Percentiles rank a stretch among this genome's conserved stretches.
Conservation (phyloP, 495 filamentous ascomycete genomes). For the Neohortaea acidophila region DNA sequence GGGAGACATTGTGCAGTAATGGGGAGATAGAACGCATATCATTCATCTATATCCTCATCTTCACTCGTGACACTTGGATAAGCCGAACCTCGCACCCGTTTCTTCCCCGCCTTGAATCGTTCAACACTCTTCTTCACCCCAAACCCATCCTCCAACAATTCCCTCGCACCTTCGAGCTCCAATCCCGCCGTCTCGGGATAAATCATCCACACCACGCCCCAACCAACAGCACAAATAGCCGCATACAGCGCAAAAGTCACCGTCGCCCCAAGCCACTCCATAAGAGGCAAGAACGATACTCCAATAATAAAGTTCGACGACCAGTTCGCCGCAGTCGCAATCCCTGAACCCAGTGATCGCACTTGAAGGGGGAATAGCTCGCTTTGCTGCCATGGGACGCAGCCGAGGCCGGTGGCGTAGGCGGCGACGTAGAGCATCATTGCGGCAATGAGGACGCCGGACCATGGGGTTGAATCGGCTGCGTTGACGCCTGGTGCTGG, state of each 20-base stretch:
- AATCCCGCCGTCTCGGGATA: slow-evolving; percentile 80
- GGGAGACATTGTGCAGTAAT: too few species aligned
- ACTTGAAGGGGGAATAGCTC: slow-evolving; percentile 80
- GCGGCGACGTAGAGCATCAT: slow-evolving; percentile 71
- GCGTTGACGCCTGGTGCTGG: not conserved
- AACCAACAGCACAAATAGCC: slow-evolving; percentile 49
- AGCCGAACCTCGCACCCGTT: too few species aligned
- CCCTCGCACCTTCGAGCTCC: slow-evolving; percentile 66
- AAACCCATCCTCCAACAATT: slow-evolving; percentile 58
- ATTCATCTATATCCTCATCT: too few species aligned
- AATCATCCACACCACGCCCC: slow-evolving; percentile 48
- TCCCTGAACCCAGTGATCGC: slow-evolving; percentile 60
- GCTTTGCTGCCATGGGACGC: slow-evolving; percentile 85
- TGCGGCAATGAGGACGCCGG: slow-evolving; percentile 46
- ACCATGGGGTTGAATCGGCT: slow-evolving; percentile 5
- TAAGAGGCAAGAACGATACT: slow-evolving; percentile 71
- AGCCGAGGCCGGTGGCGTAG: slow-evolving; percentile 79
- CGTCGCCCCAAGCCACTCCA: slow-evolving; percentile 58
- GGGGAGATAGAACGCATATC: too few species aligned
- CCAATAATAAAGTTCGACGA: slow-evolving; percentile 76
- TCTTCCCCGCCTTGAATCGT: slow-evolving; percentile 11
- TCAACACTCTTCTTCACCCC: slow-evolving; percentile 39
- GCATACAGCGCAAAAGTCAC: slow-evolving; percentile 71
- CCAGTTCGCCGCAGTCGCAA: slow-evolving; percentile 88
- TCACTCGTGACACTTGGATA: too few species aligned